phyloP scores from a whole-genome alignment of 2,329 filamentous ascomycete genomes.

The Fonsecaea pugnacius region DNA sequence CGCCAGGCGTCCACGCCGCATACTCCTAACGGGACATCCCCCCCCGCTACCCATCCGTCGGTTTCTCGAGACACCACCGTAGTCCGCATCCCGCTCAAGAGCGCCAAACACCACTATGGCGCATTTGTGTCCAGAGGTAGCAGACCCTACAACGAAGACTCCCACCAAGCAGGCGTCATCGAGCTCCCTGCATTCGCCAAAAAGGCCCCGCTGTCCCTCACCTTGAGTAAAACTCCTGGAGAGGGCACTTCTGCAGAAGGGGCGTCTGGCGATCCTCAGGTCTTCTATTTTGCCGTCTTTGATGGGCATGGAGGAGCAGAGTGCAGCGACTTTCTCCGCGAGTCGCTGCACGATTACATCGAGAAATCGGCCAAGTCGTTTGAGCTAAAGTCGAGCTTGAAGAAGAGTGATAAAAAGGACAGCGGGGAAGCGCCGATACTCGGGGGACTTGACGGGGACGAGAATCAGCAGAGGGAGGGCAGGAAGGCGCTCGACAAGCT shows the following conservation, averaged over 20 bases:
- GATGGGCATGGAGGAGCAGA: conserved; percentile 92
- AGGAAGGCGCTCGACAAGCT: conserved; percentile 27
- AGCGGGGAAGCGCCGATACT: conserved; percentile 13
- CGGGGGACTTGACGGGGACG: conserved; percentile 23
- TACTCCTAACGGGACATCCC: conserved; percentile 57
- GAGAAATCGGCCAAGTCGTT: conserved; percentile 79
- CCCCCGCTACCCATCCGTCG: conserved; percentile 63
- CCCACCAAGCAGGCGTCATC: conserved; percentile 91
- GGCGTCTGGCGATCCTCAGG: conserved; percentile 84
- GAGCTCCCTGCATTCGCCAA: conserved; percentile 92
- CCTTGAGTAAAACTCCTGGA: conserved; percentile 39
- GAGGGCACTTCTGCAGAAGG: conserved; percentile 67
- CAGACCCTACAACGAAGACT: conserved; percentile 88
- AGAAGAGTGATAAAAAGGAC: conserved; percentile 41
- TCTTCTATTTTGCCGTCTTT: conserved; percentile 97
- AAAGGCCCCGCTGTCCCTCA: conserved; percentile 70
- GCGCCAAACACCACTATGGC: conserved; percentile 95
- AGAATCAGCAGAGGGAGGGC: conserved; percentile 23
- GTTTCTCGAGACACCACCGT: conserved; percentile 80
- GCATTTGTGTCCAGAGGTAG: conserved; percentile 77
- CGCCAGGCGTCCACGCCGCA: conserved; percentile 83
- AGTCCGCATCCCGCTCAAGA: conserved; percentile 88
- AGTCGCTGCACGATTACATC: conserved; percentile 85
- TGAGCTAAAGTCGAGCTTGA: conserved; percentile 75
- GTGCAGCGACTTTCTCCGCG: conserved; percentile 83